Conservation (phyloP, 768 basidiomycete genomes). For the Serendipita sp. region DNA sequence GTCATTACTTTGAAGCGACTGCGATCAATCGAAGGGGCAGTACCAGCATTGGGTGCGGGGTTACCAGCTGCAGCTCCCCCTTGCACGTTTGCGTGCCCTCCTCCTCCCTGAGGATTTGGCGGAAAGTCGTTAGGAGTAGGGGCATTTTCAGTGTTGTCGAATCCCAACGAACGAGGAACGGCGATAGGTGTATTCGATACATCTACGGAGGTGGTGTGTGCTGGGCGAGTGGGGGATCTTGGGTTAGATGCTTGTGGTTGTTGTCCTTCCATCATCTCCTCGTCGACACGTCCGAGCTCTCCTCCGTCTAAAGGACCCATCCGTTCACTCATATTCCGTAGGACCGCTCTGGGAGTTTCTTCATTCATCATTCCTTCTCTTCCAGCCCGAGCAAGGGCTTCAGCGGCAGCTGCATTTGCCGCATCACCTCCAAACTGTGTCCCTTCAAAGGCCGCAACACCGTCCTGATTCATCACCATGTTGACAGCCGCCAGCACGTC, state of each 20-base stretch:
- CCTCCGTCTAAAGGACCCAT: neutral
- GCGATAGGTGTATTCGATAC: neutral
- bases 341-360: conserved; percentile 10
- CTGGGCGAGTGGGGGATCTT: neutral
- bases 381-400: conserved; percentile 7
- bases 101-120: neutral
- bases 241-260: neutral
- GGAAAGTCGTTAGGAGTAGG: neutral
- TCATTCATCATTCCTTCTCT: conserved; percentile 6
- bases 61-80: neutral
- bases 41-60: neutral
- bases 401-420: conserved; percentile 14
- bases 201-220: neutral
- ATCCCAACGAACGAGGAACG: neutral
- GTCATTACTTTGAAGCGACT: neutral
- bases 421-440: conserved; percentile 17
- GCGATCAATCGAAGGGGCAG: neutral
- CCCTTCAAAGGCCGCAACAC: conserved; percentile 11
- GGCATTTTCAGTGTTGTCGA: neutral
- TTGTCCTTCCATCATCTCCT: neutral
- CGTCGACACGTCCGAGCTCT: neutral
- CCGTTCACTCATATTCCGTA: conserved; percentile 4
- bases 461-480: conserved; percentile 18
- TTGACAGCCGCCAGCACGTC: conserved; percentile 40
- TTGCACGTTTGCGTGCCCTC: neutral